A percentile compares a stretch with the other conserved stretches of the same genome.
These are phyloP conservation scores for Arabidopsis hybrid DNA, from an alignment of 441 rosid genomes.

Conservation along the genomic window DNA sequence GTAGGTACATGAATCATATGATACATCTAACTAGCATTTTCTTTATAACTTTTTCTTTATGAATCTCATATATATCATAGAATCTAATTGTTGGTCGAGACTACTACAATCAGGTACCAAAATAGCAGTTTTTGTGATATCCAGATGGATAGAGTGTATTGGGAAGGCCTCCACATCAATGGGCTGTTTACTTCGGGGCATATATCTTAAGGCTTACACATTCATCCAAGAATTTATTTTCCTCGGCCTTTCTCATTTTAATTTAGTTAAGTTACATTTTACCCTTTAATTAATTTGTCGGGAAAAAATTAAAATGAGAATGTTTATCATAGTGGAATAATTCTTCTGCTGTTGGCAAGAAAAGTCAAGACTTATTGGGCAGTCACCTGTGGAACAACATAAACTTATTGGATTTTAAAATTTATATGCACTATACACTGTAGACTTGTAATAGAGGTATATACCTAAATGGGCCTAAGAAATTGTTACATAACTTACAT, in stretches of 20 bases:
- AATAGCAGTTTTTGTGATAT: background rate
- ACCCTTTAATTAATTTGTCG: no score
- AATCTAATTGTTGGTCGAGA: conserved; percentile 8
- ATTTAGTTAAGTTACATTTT: background rate
- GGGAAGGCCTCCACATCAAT: background rate
- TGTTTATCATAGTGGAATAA: no score
- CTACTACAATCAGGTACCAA: conserved; percentile 11
- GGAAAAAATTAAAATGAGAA: no score
- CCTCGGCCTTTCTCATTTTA: background rate
- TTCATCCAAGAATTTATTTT: background rate
- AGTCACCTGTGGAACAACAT: no score
- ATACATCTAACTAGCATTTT: background rate
- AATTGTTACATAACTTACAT: background rate
- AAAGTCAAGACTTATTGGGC: no score
- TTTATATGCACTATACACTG: no score
- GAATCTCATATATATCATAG: background rate
- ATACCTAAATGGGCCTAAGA: background rate
- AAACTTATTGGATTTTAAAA: no score
- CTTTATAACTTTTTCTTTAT: no score
- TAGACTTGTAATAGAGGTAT: no score
- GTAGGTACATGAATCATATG: background rate
- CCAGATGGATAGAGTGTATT: background rate
- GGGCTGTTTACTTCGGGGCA: conserved; percentile 1
- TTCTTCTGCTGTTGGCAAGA: no score
- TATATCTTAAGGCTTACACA: background rate